A percentile compares a stretch with the other conserved stretches of the same genome.
These are phyloP conservation scores for Helotiales sp. DNA, from an alignment of 2,329 filamentous ascomycete genomes.

Conservation along the genomic window DNA sequence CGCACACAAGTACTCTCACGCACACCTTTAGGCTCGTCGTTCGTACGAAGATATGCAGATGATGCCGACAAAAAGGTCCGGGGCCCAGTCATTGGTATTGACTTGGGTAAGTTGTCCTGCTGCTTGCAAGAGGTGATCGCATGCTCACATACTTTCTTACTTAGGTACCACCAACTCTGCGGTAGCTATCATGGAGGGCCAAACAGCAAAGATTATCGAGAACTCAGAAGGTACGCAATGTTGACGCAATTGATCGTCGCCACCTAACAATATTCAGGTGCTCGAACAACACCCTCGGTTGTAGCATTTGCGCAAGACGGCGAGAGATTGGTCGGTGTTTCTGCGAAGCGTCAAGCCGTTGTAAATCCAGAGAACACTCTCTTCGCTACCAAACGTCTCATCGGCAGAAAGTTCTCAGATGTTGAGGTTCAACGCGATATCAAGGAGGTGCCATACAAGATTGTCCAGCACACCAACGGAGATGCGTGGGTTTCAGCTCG, in stretches of 20 bases:
- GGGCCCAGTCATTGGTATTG: conserved; percentile 96
- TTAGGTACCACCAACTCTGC: conserved; percentile 92
- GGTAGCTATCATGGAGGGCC: conserved; percentile 97
- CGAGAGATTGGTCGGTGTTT: conserved; percentile 94
- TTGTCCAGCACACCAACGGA: conserved; percentile 93
- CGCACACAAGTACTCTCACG: conserved; percentile 67
- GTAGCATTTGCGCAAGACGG: conserved; percentile 95
- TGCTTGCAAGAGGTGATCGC: conserved; percentile 12
- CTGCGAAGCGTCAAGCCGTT: conserved; percentile 96
- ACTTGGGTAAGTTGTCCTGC: conserved; percentile 68
- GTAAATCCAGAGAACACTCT: conserved; percentile 99
- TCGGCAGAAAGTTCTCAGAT: conserved; percentile 95
- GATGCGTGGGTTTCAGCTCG: conserved; percentile 95
- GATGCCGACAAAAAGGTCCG: conserved; percentile 81
- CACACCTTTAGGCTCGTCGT: conserved; percentile 70
- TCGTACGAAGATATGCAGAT: conserved; percentile 77
- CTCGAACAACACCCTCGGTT: conserved; percentile 88
- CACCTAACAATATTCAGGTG: conserved; percentile 53
- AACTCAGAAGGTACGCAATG: conserved; percentile 79
- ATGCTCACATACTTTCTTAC: conserved; percentile 22
- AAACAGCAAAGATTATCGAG: conserved; percentile 92
- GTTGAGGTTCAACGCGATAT: conserved; percentile 93
- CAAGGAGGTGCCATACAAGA: conserved; percentile 98
- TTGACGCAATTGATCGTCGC: conserved; percentile 18
- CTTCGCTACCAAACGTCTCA: conserved; percentile 97